Conservation (phyloP, 2,329 filamentous ascomycete species). For the Fusarium hostae region DNA sequence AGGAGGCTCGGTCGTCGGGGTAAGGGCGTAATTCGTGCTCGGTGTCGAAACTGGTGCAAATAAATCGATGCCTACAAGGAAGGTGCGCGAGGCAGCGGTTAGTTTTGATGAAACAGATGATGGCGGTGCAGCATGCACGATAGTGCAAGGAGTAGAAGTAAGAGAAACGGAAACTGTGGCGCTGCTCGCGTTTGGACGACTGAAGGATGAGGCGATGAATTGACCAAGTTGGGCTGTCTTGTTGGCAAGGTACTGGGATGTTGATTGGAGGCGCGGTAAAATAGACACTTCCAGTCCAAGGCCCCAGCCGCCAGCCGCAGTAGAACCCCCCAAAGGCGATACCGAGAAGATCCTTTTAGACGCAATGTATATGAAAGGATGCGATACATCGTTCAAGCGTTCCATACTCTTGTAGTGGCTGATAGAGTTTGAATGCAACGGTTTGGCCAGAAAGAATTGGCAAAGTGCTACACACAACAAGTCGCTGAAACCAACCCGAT, state of each 20-base stretch:
- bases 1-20: conserved; percentile 17
- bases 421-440: background rate
- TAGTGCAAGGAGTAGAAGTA: conserved; percentile 18
- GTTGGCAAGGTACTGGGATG: conserved; percentile 36
- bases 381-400: background rate
- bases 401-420: background rate
- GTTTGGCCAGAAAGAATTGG: conserved; percentile 1
- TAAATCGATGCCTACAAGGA: conserved; percentile 41
- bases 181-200: conserved; percentile 35
- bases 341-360: conserved; percentile 7
- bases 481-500: background rate
- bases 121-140: conserved; percentile 7
- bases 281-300: conserved; percentile 35
- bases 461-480: background rate
- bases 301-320: conserved; percentile 35
- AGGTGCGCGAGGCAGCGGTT: conserved; percentile 28
- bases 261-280: conserved; percentile 43
- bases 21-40: conserved; percentile 15
- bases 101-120: conserved; percentile 37
- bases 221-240: conserved; percentile 32
- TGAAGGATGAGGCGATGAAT: conserved; percentile 40
- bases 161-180: conserved; percentile 36
- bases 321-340: conserved; percentile 23
- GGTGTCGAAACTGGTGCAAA: conserved; percentile 25
- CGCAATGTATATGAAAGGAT: background rate